Evolutionary conservation across 805 yeast genomes (phyloP).

Genomic region (Yarrowia sp.): DNA sequence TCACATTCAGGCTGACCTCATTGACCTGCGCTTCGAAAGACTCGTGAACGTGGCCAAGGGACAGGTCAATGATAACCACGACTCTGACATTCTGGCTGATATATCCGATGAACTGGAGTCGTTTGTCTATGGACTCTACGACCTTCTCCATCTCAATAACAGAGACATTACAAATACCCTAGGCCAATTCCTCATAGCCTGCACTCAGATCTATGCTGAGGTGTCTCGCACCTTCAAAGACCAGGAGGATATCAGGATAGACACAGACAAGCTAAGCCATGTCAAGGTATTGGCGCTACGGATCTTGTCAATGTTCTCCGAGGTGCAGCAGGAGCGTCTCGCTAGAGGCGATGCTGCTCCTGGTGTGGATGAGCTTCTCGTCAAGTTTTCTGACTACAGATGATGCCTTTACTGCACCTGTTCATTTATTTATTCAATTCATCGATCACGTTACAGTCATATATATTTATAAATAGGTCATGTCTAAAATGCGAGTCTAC

Average conservation of each 20-base stretch:
- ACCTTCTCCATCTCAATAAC: constrained; percentile 25
- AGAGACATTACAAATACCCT: constrained; percentile 18
- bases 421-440: constrained; percentile 9
- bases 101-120: constrained; percentile 24
- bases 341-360: background rate
- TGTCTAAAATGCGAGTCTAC: constrained; percentile 6
- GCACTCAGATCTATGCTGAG: constrained; percentile 2
- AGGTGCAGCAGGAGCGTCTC: background rate
- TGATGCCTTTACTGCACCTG: no score
- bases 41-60: constrained; percentile 13
- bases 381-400: constrained; percentile 9
- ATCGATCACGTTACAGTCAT: background rate
- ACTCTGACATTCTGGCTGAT: constrained; percentile 4
- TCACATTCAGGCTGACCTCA: constrained; percentile 27
- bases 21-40: constrained; percentile 26
- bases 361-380: background rate
- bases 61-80: background rate
- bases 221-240: constrained; percentile 6
- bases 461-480: constrained; percentile 21
- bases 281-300: background rate
- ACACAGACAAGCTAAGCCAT: background rate
- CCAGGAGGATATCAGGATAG: background rate
- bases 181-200: constrained; percentile 22
- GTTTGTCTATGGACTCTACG: constrained; percentile 6
- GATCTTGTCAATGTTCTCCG: background rate